These are phyloP conservation scores for Nicotiana benthamiana DNA, from an alignment of 257 asterid species.

Conservation along the genomic window DNA sequence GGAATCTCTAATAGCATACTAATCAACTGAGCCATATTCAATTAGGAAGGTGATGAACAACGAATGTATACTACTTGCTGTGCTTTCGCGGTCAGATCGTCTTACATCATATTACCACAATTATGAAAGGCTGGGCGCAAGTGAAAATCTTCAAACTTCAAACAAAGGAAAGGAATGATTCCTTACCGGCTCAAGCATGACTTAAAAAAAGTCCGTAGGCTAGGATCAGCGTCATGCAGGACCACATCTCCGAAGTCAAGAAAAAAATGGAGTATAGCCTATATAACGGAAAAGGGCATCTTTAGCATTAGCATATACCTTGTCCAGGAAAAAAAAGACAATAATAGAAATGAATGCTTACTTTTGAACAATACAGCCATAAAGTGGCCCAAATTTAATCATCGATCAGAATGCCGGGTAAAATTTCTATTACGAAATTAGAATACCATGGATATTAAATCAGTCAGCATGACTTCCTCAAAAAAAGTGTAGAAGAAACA, in stretches of 20 bases:
- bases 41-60: too few relatives aligned
- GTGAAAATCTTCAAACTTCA: background rate
- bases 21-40: too few relatives aligned
- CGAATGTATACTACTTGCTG: too few relatives aligned
- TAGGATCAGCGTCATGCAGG: conserved; percentile 90
- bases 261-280: conserved; percentile 85
- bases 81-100: too few relatives aligned
- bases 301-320: background rate
- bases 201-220: conserved; percentile 65
- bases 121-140: background rate
- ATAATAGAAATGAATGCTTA: conserved; percentile 3
- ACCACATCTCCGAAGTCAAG: conserved; percentile 79
- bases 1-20: background rate
- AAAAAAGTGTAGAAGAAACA: background rate
- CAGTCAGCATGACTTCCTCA: background rate
- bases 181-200: conserved; percentile 87
- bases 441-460: background rate
- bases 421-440: too few relatives aligned
- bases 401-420: background rate
- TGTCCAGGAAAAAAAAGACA: background rate
- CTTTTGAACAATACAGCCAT: background rate
- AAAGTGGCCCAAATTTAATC: background rate
- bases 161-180: background rate
- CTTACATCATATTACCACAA: background rate
- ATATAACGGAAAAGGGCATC: conserved; percentile 9